Base-by-base conservation (phyloP, 2,329 filamentous ascomycete genomes). In the Aspergillus calidoustus region DNA sequence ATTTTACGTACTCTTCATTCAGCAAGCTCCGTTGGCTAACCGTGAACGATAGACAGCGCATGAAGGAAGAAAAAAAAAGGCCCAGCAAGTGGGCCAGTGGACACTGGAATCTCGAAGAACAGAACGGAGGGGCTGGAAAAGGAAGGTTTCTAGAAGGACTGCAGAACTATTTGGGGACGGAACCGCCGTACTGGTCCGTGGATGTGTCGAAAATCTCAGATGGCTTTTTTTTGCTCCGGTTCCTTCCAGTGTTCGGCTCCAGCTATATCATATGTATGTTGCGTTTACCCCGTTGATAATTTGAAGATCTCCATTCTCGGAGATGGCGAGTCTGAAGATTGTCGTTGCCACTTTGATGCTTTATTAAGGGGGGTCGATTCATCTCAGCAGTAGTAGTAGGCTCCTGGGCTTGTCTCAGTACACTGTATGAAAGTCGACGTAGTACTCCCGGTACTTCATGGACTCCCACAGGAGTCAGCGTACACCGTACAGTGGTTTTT, bases 71-170 rank as follows among this genome's bases (percentile, higher is more conserved):
- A 7, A 53, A 53, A 34, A 47, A 49, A 61, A 57, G 22, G 34
- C 34, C 34, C 34, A 41, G 34, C 34, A 13, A 25, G 57, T 59
- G 57, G 57, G 51, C 43, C 57, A 30, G 56, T 59, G 51, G 57
- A 44, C 54, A 54, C 44, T 17, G 31, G 34, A 30, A 41, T 41
- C 34, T 41, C 13, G 34, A 41, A 41, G 34, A 41, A 53, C 52
- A 58, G 38, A 19, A 54, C 47, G 34, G 23, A 38, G 48, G 43
- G 51, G 50, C 50, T 41, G 44, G 44, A 50, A 50, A 49, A 30
- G 57, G 57, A 48, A 59, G 50, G 34, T 50, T 59, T 59, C 57
- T 59, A 54, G 57, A 59, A 59, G 50, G 23, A 7, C n/a, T 41
- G 34, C 30, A 49, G 57, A 59, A 59, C 25, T 15, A 13, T 11